Conservation (phyloP, 768 basidiomycete genomes). For the Solioccasus polychromus region DNA sequence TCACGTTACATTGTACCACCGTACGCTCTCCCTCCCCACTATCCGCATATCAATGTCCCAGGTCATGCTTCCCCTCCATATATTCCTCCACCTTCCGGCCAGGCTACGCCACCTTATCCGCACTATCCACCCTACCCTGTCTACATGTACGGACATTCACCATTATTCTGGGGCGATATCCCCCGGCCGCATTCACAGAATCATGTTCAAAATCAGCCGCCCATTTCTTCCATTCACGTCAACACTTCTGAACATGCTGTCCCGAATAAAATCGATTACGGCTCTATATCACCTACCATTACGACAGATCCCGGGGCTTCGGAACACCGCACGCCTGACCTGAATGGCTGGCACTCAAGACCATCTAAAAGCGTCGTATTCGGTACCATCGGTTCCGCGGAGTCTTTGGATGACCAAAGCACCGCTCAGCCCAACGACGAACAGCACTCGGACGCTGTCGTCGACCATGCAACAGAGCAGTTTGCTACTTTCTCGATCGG, state of each 20-base stretch:
- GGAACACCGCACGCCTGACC: constrained; percentile 1
- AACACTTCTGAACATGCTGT: constrained; percentile 13
- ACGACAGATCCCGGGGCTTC: constrained; percentile 11
- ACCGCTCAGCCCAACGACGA: not conserved
- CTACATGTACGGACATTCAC: constrained; percentile 35
- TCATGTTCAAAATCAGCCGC: constrained; percentile 20
- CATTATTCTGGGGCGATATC: constrained; percentile 38
- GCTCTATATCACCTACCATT: constrained; percentile 13
- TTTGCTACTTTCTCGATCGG: constrained; percentile 46
- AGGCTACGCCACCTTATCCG: constrained; percentile 34
- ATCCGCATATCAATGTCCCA: constrained; percentile 15
- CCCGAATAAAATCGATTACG: constrained; percentile 15
- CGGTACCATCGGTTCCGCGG: constrained; percentile 44
- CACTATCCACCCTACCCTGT: constrained; percentile 34
- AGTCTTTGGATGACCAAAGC: constrained; percentile 9
- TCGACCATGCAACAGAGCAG: constrained; percentile 26
- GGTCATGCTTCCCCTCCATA: constrained; percentile 27
- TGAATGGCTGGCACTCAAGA: constrained; percentile 7
- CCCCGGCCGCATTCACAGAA: constrained; percentile 10
- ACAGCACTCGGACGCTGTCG: constrained; percentile 5
- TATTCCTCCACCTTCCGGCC: constrained; percentile 22
- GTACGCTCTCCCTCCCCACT: constrained; percentile 17
- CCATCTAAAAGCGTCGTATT: constrained; percentile 42
- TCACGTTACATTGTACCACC: constrained; percentile 16
- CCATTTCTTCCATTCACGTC: constrained; percentile 6